Conservation (phyloP, 345 rosid genomes). For the Microthlaspi erraticum region DNA sequence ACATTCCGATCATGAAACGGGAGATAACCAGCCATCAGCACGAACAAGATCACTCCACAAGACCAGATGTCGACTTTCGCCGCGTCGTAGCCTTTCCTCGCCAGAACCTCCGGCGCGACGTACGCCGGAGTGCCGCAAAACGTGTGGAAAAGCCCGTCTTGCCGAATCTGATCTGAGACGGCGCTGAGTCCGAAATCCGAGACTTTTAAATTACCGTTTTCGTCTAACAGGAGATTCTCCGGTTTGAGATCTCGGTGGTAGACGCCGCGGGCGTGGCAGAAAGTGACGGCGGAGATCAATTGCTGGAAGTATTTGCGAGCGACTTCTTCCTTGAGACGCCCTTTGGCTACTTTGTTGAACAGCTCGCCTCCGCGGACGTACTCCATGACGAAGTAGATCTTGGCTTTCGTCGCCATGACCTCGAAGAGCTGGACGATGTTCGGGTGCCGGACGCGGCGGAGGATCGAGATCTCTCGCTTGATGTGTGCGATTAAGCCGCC, state of each 20-base stretch:
- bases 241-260: constrained; percentile 89
- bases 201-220: constrained; percentile 71
- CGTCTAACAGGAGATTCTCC: constrained; percentile 78
- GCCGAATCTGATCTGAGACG: constrained; percentile 72
- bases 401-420: constrained; percentile 88
- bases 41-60: constrained; percentile 86
- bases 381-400: constrained; percentile 92
- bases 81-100: constrained; percentile 76
- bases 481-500: constrained; percentile 70
- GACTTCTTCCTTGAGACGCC: constrained; percentile 67
- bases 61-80: constrained; percentile 91
- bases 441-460: constrained; percentile 87
- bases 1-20: constrained; percentile 86
- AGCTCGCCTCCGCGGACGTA: constrained; percentile 85
- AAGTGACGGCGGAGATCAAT: constrained; percentile 72
- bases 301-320: constrained; percentile 85
- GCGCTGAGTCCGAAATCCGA: constrained; percentile 91
- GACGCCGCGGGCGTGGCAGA: constrained; percentile 84
- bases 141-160: constrained; percentile 79
- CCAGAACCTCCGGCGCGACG: constrained; percentile 88
- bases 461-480: constrained; percentile 83
- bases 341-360: constrained; percentile 74
- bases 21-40: constrained; percentile 70
- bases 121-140: constrained; percentile 87
- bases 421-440: constrained; percentile 84